These are phyloP conservation scores for Pseudogymnoascus sp. DNA, from an alignment of 2,329 filamentous ascomycete species.

Conservation along the genomic window DNA sequence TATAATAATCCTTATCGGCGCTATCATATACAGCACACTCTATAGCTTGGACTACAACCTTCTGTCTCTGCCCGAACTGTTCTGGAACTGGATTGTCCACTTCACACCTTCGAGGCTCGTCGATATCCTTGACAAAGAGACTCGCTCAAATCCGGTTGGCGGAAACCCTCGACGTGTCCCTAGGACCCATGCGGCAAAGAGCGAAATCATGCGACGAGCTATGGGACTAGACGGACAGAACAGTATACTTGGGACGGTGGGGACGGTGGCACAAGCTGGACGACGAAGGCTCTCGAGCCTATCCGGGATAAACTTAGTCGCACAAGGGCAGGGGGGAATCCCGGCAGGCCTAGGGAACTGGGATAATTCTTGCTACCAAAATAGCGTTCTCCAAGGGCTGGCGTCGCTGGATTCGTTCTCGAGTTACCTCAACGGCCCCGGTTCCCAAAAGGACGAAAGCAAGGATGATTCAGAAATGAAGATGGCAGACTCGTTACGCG, in stretches of 20 bases:
- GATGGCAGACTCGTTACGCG: constrained; percentile 34
- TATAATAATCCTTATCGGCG: constrained; percentile 20
- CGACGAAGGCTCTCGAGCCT: constrained; percentile 49
- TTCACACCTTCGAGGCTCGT: constrained; percentile 51
- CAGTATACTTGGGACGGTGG: constrained; percentile 40
- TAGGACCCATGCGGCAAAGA: constrained; percentile 52
- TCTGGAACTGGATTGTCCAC: constrained; percentile 57
- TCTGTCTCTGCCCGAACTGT: constrained; percentile 39
- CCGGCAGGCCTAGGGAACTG: constrained; percentile 76
- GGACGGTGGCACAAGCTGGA: constrained; percentile 51
- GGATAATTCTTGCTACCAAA: constrained; percentile 97
- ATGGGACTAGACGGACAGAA: constrained; percentile 50
- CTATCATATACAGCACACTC: constrained; percentile 27
- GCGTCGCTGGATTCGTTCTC: constrained; percentile 67
- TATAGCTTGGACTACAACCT: constrained; percentile 29
- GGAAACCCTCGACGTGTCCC: constrained; percentile 24
- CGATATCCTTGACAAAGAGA: constrained; percentile 44
- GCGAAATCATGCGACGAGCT: constrained; percentile 56
- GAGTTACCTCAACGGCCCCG: constrained; percentile 52
- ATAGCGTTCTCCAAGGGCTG: constrained; percentile 83
- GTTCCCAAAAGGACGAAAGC: constrained; percentile 9
- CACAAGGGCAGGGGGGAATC: constrained; percentile 35
- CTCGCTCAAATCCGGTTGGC: constrained; percentile 11
- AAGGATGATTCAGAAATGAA: constrained; percentile 20
- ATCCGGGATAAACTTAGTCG: constrained; percentile 31